Percentiles rank a stretch among this genome's conserved stretches.
These are phyloP conservation scores for Malassezia psittaci DNA, from an alignment of 1,284 basidiomycete genomes.

Conservation along the genomic window DNA sequence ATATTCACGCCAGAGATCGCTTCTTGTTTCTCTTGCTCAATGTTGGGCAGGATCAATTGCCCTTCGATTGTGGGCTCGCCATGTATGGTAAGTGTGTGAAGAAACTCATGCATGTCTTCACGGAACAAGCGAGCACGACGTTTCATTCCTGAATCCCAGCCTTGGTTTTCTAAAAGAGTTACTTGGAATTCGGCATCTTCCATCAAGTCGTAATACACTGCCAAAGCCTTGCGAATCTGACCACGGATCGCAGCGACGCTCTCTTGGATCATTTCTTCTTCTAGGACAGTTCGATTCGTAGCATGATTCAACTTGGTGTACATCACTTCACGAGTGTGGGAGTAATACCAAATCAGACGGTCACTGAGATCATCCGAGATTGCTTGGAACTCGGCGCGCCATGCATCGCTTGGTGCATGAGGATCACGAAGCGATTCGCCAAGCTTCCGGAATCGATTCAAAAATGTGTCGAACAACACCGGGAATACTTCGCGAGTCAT, in stretches of 20 bases:
- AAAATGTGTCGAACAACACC: background rate
- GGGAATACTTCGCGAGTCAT: background rate
- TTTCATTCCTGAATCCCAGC: slow-evolving; percentile 27
- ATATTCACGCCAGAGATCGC: background rate
- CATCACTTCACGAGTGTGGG: background rate
- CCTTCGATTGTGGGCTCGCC: background rate
- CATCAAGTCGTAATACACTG: slow-evolving; percentile 33
- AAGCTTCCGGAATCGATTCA: slow-evolving; percentile 1
- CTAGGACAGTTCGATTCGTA: slow-evolving; percentile 16
- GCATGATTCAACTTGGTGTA: background rate
- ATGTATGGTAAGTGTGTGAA: background rate
- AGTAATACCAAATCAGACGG: background rate
- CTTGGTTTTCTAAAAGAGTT: slow-evolving; percentile 36
- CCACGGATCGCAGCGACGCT: slow-evolving; percentile 27
- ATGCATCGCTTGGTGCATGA: background rate
- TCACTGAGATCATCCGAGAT: slow-evolving; percentile 2
- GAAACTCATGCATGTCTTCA: slow-evolving; percentile 4
- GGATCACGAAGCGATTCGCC: background rate
- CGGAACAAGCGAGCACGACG: slow-evolving; percentile 9
- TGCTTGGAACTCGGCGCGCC: background rate
- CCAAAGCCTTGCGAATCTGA: slow-evolving; percentile 24
- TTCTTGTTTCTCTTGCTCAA: background rate
- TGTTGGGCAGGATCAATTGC: background rate
- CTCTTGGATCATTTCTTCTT: slow-evolving; percentile 26
- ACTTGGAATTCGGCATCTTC: slow-evolving; percentile 30